Evolutionary conservation across 2,329 filamentous ascomycete species (phyloP), one percentile per base, ranked within the genome.

Genomic region (Ophiostoma triangulosporum): DNA sequence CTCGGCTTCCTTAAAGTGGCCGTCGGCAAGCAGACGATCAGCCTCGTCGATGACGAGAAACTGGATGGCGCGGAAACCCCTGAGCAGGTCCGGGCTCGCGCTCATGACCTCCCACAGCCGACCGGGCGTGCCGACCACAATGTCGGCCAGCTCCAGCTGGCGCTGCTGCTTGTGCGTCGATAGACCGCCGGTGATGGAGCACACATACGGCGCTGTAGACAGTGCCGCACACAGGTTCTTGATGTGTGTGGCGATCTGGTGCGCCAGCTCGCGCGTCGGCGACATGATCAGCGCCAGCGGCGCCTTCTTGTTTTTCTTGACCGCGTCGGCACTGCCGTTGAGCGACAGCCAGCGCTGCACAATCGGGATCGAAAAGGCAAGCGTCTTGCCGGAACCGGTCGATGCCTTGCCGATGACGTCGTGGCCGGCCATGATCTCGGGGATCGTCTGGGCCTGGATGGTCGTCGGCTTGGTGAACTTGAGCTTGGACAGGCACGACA

Each of bases 401-500:
- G 91, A 85, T 2, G 93, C 93, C 70, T 98, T 98, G 40, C 93
- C 93, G 58, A 98, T 86, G 15, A 97, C 84, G 67, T 98, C 91
- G 64, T 87, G 86, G 0, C 91, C 91, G 6, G 80, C 78, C 20
- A 91, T 65, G 46, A 96, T 86, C 52, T 86, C 78, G 0, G 93
- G 90, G 60, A 98, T 95, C 1, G 87, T 75, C 32, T 80, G 75
- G 20, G 74, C 69, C 65, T 98, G 93, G 55, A 98, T 95, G 0
- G 77, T 69, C 0, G 90, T 96, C 1, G 93, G 93, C 55, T 80
- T 82, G 4, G 76, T 65, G 64, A 97, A 97, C 55, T 84, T 85
- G 57, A 97, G 73, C 60, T 82, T 85, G 2, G 88, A 83, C 31
- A 98, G 71, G 15, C 88, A 80, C 1, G 82, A 80, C 17, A 95